These are phyloP conservation scores for Dendrocalamus sinicus DNA, from an alignment of 176 grass and related monocot genomes.

Conservation along the genomic window DNA sequence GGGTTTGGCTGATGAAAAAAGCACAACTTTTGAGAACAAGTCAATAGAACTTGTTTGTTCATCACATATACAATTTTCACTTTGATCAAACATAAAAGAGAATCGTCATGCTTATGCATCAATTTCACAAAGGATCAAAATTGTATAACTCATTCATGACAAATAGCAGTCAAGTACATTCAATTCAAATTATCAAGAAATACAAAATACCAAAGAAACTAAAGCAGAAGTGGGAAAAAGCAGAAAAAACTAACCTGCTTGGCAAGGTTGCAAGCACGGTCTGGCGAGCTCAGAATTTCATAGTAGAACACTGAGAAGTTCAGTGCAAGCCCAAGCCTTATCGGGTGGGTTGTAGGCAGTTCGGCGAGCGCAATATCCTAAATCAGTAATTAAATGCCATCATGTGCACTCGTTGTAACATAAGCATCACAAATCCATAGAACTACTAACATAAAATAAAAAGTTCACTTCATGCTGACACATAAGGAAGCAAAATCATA, in stretches of 20 bases:
- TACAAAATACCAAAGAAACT: background rate
- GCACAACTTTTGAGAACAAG: background rate
- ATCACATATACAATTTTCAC: background rate
- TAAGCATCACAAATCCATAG: background rate
- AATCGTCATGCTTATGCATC: background rate
- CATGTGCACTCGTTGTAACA: background rate
- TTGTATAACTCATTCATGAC: background rate
- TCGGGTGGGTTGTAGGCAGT: constrained; percentile 59
- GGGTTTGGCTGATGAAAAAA: no score
- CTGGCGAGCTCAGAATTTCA: constrained; percentile 64
- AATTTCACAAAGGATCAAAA: background rate
- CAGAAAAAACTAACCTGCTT: constrained; percentile 52
- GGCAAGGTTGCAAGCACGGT: constrained; percentile 64
- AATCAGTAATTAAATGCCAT: background rate
- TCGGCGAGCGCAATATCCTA: constrained; percentile 60
- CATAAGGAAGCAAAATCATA: background rate
- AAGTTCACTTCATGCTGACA: background rate
- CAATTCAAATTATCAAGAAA: background rate
- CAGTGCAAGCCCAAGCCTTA: constrained; percentile 67
- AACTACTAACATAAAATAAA: background rate
- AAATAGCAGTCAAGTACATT: background rate
- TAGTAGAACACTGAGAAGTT: constrained; percentile 74
- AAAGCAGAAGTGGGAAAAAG: background rate
- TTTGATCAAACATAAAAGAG: background rate
- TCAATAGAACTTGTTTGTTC: background rate